Base-by-base conservation (phyloP, 805 yeast species). In the Starmerella floricola region DNA sequence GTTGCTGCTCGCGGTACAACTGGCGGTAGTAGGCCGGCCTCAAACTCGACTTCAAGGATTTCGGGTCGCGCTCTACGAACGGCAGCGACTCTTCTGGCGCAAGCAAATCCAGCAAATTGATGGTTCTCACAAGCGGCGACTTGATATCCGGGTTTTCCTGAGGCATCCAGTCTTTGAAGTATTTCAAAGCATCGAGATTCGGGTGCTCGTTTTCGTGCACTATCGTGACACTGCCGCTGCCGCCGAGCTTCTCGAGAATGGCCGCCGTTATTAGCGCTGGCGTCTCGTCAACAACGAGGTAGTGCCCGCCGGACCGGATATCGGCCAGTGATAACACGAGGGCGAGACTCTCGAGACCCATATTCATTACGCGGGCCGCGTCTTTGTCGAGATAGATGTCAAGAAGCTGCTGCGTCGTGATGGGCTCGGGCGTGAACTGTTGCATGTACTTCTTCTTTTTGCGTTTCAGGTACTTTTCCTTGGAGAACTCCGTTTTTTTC, bases 171-270 rank as follows among this genome's bases (percentile, higher is more conserved):
- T 42, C 36, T 29, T 44, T 43, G 36, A 85, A 70, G 55, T 74
- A 76, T 47, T 74, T 72, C 44, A 88, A 62, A 0, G 82, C 73
- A 45, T 79, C 79, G 21, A 78, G 63, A 56, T 87, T 87, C 2
- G 94, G 78, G 57, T 88, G 96, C 60, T 91, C 98, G 60, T 85
- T 85, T 57, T 91, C 98, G 62, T 91, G 96, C 1, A 78, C 67
- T 17, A 84, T 69, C 2, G 84, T 68, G 34, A 91, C 74, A 40
- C 74, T 64, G 12, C 95, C 94, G 2, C 56, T 60, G 4, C 74
- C 74, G 46, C 76, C 76, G 88, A 93, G 83, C 57, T 96, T 69
- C 59, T 91, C 99, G 62, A 91, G 58, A 70, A 91, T 67, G 3
- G 94, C 84, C 46, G 82, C 82, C 5, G 82, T 73, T 1, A 91